These are phyloP conservation scores for Eustoma russellianum DNA, from an alignment of 257 asterid genomes.

Conservation along the genomic window DNA sequence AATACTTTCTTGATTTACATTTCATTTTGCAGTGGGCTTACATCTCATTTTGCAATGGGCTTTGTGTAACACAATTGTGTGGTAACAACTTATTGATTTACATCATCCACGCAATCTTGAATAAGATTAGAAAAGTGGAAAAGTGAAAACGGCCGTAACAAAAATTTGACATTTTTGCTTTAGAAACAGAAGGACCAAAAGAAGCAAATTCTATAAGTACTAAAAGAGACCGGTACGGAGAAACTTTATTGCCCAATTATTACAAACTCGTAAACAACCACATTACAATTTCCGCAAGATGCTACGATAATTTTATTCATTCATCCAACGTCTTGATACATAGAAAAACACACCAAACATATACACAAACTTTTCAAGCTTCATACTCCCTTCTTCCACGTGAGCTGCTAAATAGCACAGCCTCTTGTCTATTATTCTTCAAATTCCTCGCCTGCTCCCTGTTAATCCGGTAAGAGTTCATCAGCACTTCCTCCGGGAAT, in stretches of 20 bases:
- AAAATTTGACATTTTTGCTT: no score
- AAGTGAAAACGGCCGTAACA: no score
- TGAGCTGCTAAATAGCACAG: neutral
- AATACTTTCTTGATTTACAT: no score
- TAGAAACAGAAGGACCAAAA: no score
- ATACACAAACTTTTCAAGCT: neutral
- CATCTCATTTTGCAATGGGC: no score
- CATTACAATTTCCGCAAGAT: slow-evolving; percentile 1
- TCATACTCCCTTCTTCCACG: slow-evolving; percentile 2
- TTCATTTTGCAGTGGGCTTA: no score
- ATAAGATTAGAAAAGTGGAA: no score
- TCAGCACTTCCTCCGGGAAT: slow-evolving; percentile 47
- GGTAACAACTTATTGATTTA: no score
- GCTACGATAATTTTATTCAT: neutral
- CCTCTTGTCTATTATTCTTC: slow-evolving; percentile 39
- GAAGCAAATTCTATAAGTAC: no score
- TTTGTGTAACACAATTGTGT: no score
- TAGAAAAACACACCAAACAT: neutral
- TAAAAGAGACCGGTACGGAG: no score
- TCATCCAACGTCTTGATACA: neutral
- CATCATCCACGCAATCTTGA: no score
- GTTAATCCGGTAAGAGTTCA: slow-evolving; percentile 38
- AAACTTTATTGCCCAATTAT: neutral
- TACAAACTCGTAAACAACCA: slow-evolving; percentile 3
- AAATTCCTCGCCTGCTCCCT: slow-evolving; percentile 36